phyloP scores from a whole-genome alignment of 2,329 filamentous ascomycete genomes.

The Fusarium heterosporum region DNA sequence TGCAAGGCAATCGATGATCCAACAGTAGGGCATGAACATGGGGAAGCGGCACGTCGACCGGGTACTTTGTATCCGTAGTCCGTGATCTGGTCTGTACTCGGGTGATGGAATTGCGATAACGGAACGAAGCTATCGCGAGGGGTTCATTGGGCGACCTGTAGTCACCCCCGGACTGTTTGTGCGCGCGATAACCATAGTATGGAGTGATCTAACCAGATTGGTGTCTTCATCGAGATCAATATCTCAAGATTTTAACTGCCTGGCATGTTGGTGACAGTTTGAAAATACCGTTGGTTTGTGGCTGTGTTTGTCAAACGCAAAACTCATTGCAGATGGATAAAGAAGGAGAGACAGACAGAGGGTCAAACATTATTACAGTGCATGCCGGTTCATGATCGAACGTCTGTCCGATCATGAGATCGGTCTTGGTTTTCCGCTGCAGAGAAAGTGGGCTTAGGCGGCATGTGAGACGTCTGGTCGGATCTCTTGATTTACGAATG shows the following conservation, averaged over 20 bases:
- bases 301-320: slow-evolving; percentile 28
- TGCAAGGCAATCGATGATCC: slow-evolving; percentile 17
- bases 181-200: slow-evolving; percentile 24
- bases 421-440: slow-evolving; percentile 21
- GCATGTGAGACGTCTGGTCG: slow-evolving; percentile 25
- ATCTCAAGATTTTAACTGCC: slow-evolving; percentile 2
- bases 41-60: slow-evolving; percentile 20
- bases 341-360: neutral
- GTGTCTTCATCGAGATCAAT: slow-evolving; percentile 37
- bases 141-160: slow-evolving; percentile 23
- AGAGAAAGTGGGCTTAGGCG: slow-evolving; percentile 23
- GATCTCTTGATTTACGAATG: slow-evolving; percentile 31
- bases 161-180: slow-evolving; percentile 27
- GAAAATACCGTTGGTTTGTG: slow-evolving; percentile 29
- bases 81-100: neutral
- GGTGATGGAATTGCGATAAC: slow-evolving; percentile 23
- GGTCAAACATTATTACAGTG: slow-evolving; percentile 15
- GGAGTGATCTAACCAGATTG: slow-evolving; percentile 29
- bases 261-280: neutral
- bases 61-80: neutral
- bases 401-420: slow-evolving; percentile 40
- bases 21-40: slow-evolving; percentile 30
- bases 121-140: slow-evolving; percentile 28
- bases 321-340: neutral
- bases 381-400: slow-evolving; percentile 27